phyloP scores from a whole-genome alignment of 306 rosid species.

The Canavalia ensiformis region DNA sequence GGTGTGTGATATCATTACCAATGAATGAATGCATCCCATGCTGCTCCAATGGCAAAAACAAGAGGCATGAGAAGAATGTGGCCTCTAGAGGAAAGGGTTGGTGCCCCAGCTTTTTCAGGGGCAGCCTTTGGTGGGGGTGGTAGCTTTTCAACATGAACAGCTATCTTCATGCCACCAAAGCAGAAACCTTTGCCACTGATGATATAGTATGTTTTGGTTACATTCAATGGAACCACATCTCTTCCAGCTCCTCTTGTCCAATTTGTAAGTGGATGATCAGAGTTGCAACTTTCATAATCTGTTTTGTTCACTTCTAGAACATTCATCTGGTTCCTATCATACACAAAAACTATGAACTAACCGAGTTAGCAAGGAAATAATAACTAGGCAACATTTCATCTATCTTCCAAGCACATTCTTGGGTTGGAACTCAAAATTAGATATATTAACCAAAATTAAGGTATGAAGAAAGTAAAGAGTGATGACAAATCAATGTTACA shows the following conservation, averaged over 20 bases:
- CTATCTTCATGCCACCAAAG: constrained; percentile 87
- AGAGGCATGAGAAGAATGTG: constrained; percentile 62
- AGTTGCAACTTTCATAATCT: constrained; percentile 68
- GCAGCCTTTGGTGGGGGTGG: constrained; percentile 78
- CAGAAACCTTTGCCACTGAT: constrained; percentile 91
- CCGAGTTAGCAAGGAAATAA: constrained; percentile 8
- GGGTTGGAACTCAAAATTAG: background rate
- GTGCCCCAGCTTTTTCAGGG: constrained; percentile 52
- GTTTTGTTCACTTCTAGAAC: constrained; percentile 95
- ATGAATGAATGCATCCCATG: constrained; percentile 67
- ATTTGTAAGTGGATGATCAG: constrained; percentile 78
- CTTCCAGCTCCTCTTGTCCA: constrained; percentile 96
- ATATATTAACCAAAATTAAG: constrained; percentile 8
- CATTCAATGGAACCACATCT: constrained; percentile 89
- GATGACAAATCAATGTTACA: background rate
- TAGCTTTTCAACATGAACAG: constrained; percentile 67
- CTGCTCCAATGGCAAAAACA: constrained; percentile 69
- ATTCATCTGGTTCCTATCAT: constrained; percentile 86
- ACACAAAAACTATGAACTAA: constrained; percentile 73
- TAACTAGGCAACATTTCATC: background rate
- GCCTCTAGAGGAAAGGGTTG: constrained; percentile 43
- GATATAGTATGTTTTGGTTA: constrained; percentile 77
- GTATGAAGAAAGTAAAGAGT: background rate
- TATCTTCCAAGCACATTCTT: background rate
- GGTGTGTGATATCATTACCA: constrained; percentile 43